These are phyloP conservation scores for Ceratobasidium papillatum DNA, from an alignment of 1,284 basidiomycete genomes.

Conservation along the genomic window DNA sequence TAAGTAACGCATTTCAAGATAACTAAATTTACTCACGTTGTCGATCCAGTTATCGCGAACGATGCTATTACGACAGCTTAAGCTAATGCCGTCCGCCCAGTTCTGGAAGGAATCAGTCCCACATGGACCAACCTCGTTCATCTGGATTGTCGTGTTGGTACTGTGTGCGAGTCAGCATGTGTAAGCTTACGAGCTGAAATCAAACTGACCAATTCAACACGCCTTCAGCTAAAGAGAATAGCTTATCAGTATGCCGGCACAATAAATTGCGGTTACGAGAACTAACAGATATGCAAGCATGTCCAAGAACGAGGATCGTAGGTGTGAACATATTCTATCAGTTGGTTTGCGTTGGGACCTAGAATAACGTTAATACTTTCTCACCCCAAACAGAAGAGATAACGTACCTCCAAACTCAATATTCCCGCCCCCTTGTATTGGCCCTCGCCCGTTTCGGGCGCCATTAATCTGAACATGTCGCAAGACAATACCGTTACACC, in stretches of 20 bases:
- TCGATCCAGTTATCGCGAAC: conserved; percentile 54
- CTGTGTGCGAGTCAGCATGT: conserved; percentile 49
- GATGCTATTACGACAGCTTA: conserved; percentile 52
- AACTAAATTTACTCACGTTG: conserved; percentile 52
- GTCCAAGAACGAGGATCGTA: conserved; percentile 49
- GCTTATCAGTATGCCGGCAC: neutral
- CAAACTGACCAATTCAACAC: conserved; percentile 22
- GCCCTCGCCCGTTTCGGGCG: conserved; percentile 50
- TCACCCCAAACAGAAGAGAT: neutral
- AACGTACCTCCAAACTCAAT: conserved; percentile 35
- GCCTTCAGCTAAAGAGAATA: conserved; percentile 20
- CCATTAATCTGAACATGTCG: conserved; percentile 52
- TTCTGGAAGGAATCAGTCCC: conserved; percentile 49
- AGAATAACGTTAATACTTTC: conserved; percentile 51
- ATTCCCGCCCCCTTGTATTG: conserved; percentile 47
- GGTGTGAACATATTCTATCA: conserved; percentile 50
- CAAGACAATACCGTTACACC: conserved; percentile 45
- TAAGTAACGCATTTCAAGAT: neutral
- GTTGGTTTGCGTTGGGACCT: conserved; percentile 51
- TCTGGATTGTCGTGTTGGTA: conserved; percentile 49
- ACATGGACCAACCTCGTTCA: conserved; percentile 54
- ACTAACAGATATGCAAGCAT: conserved; percentile 38
- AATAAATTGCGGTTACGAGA: neutral
- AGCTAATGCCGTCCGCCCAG: conserved; percentile 56
- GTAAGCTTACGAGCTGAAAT: conserved; percentile 39